Evolutionary conservation across 441 rosid genomes (phyloP).

Genomic region (Monsonia emarginata): DNA sequence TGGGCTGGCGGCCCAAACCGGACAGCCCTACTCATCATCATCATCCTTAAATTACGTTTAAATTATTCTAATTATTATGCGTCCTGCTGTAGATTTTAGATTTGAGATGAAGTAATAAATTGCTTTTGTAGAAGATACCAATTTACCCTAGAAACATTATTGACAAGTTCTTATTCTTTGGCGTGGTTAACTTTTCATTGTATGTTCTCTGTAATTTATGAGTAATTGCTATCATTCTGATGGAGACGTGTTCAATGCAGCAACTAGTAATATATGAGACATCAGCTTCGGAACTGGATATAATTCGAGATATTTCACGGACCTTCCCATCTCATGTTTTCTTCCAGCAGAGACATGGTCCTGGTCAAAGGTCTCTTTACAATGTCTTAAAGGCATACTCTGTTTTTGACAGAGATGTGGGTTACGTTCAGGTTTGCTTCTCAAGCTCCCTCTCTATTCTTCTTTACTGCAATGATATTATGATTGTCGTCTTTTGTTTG

Average conservation of each 20-base stretch:
- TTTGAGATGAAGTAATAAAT: too few relatives aligned
- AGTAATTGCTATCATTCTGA: slow-evolving; percentile 15
- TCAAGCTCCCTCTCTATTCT: not conserved
- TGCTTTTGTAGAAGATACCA: too few relatives aligned
- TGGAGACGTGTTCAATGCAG: slow-evolving; percentile 32
- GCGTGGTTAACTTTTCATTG: too few relatives aligned
- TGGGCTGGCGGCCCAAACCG: too few relatives aligned
- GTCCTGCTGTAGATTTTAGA: too few relatives aligned
- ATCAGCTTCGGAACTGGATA: slow-evolving; percentile 85
- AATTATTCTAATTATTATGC: too few relatives aligned
- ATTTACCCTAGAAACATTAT: too few relatives aligned
- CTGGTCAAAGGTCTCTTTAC: slow-evolving; percentile 90
- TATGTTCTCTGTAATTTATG: too few relatives aligned
- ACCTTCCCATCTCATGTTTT: slow-evolving; percentile 94
- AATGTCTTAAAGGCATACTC: slow-evolving; percentile 94
- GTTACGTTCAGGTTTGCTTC: slow-evolving; percentile 79
- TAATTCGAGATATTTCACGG: slow-evolving; percentile 85
- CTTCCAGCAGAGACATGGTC: slow-evolving; percentile 96
- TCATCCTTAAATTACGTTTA: too few relatives aligned
- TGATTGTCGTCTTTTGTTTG: not conserved
- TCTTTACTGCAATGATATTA: slow-evolving; percentile 10
- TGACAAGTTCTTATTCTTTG: too few relatives aligned
- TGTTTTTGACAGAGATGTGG: slow-evolving; percentile 83
- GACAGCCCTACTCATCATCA: too few relatives aligned
- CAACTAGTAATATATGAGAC: slow-evolving; percentile 85